Base-by-base conservation (phyloP, 352 stramenopile genomes). In the Plasmopara halstedii region DNA sequence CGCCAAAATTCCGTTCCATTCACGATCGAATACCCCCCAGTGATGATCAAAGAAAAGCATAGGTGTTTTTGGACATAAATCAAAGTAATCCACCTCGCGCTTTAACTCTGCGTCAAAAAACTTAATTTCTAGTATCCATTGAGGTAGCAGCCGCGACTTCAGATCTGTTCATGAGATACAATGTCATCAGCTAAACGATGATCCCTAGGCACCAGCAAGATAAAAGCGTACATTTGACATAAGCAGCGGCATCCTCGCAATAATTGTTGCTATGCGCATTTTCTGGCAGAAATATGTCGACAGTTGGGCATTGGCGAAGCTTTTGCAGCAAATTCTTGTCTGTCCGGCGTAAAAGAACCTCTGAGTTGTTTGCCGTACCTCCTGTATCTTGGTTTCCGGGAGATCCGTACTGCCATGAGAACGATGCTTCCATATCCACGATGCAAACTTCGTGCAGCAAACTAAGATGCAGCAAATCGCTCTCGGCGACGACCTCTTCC, bases 21-120 rank as follows among this genome's bases (percentile, higher is more conserved):
- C 62, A 31, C 77, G 70, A 41, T 84, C 74, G n/a, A 82, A 50
- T 5, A 29, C 25, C 3, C 25, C 39, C 72, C 72, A 84, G 34
- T 82, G 65, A 27, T 80, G 70, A 41, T 84, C 74, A 15, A 84
- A 47, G 36, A 84, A 76, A 18, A 84, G 19, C 43, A 84, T 39
- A 8, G 66, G 57, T 3, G 63, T 82, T 31, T 47, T 62, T 4
- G 67, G 67, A 11, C 72, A 84, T 40, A 84, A 36, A 11, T 85
- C 71, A 31, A 76, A 73, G 40, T 88, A 88, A 31, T 64, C 56
- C 22, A 71, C 55, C 32, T 53, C 9, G 8, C 53, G 53, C 37
- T 45, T 46, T 10, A 54, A 22, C 18, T 48, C 36, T 6, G 51
- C 15, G 38, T 74, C 57, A 21, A 57, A 53, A 22, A 69, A 38